These are phyloP conservation scores for Annulohypoxylon bovei DNA, from an alignment of 495 filamentous ascomycete species.

Conservation along the genomic window DNA sequence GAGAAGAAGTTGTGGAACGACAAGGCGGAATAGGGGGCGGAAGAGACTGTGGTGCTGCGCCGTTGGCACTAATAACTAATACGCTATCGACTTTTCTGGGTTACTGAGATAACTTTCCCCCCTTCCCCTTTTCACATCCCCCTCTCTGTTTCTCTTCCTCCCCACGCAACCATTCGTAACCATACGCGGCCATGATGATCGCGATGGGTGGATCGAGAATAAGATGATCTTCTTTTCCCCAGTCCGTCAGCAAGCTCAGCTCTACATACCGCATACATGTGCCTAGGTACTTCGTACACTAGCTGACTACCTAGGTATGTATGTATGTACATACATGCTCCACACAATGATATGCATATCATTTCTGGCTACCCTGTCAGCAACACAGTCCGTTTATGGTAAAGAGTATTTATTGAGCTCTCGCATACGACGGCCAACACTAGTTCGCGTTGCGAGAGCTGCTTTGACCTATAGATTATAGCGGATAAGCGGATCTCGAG, in stretches of 20 bases:
- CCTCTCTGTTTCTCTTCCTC: background rate
- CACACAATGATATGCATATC: constrained; percentile 1
- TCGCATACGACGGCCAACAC: constrained; percentile 19
- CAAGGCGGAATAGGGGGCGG: background rate
- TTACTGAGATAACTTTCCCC: background rate
- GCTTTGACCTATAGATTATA: constrained; percentile 11
- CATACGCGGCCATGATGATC: background rate
- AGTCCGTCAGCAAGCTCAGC: constrained; percentile 6
- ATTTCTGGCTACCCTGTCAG: constrained; percentile 11
- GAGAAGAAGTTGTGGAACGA: background rate
- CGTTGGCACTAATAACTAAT: no score
- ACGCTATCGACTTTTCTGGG: background rate
- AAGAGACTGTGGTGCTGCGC: background rate
- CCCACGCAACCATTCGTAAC: background rate
- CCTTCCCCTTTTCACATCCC: no score
- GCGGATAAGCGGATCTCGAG: background rate
- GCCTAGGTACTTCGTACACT: background rate
- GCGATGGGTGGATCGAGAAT: constrained; percentile 17
- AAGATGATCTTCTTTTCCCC: constrained; percentile 13
- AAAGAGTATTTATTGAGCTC: constrained; percentile 15
- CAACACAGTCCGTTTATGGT: background rate
- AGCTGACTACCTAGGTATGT: background rate
- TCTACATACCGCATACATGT: background rate
- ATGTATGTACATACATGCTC: background rate
- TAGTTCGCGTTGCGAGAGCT: constrained; percentile 14